Evolutionary conservation across 176 grass and related monocot species (phyloP), one percentile per base, ranked within the genome.

Genomic region (Carex pumila): DNA sequence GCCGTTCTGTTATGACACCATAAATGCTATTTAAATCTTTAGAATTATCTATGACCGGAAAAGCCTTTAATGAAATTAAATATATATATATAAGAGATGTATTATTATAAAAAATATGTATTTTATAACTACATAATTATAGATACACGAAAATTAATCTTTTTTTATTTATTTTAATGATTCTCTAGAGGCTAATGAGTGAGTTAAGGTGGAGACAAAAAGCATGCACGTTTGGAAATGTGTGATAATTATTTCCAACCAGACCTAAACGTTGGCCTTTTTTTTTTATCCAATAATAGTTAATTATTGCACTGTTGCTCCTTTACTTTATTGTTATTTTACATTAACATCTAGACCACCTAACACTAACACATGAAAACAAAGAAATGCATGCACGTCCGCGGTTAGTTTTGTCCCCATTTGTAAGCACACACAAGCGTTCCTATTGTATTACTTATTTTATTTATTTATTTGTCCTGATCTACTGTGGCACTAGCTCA

Each of bases 351-450:
- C 25, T 29, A 65, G 9, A 17, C 80, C 80, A 82, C 80, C 60
- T 63, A 82, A 82, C 80, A 32, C 80, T 82, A 50, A 45, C 25
- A 25, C 61, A 82, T 65, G 63, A 52, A 31, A 82, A 82, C 80
- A 67, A 67, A 81, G 30, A 67, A 67, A 22, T 82, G 80, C 80
- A 82, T 82, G 80, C 61, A 82, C 43, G 59, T 82, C 37, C 58
- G 21, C 80, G 67, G 19, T 67, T 25, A 62, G 60, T 82, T 82
- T 82, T 50, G 61, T 80, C 55, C 37, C 80, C 45, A 45, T 65
- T 66, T 17, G 36, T 66, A 49, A 65, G 41, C 39, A 67, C 79
- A 62, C 32, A 62, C 32, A 61, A 61, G 1, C 12, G 34, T 64
- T 57, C 5, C n/a, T 63, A 81, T 17, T 29, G 60, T 45, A 43